Conservation (phyloP, 106 monocot genomes). For the Phalaenopsis aphrodite region DNA sequence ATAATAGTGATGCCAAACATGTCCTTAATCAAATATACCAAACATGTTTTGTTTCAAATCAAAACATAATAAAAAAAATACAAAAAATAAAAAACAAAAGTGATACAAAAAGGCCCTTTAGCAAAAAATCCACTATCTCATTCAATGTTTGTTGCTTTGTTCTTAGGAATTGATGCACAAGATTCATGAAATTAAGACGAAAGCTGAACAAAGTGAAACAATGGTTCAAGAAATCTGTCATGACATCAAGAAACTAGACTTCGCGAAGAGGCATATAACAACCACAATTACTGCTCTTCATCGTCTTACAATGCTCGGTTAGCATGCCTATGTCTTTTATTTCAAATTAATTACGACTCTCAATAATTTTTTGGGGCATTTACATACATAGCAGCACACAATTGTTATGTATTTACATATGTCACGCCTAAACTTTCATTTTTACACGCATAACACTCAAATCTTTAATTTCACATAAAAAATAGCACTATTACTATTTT, state of each 20-base stretch:
- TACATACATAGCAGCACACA: too few relatives aligned
- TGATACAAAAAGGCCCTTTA: too few relatives aligned
- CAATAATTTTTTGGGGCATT: not conserved
- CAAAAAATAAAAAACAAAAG: too few relatives aligned
- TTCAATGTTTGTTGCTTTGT: not conserved
- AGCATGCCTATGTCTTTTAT: slow-evolving; percentile 8
- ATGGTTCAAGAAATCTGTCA: slow-evolving; percentile 99
- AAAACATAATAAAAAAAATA: too few relatives aligned
- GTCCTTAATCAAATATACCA: too few relatives aligned
- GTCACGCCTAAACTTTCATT: too few relatives aligned
- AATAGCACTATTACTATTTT: too few relatives aligned
- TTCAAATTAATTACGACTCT: not conserved
- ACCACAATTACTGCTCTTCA: slow-evolving; percentile 99
- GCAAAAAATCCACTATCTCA: not conserved
- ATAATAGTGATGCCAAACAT: too few relatives aligned
- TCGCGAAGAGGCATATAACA: slow-evolving; percentile 98
- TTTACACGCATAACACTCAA: too few relatives aligned
- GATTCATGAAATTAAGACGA: slow-evolving; percentile 94
- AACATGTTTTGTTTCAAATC: too few relatives aligned
- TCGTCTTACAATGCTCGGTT: slow-evolving; percentile 97
- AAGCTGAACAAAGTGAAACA: slow-evolving; percentile 95
- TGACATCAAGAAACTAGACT: slow-evolving; percentile 96
- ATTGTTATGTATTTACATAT: too few relatives aligned
- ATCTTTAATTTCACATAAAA: too few relatives aligned
- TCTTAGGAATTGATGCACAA: slow-evolving; percentile 87